These are phyloP conservation scores for Stenogyne calaminthoides DNA, from an alignment of 305 asterid genomes.

Conservation along the genomic window DNA sequence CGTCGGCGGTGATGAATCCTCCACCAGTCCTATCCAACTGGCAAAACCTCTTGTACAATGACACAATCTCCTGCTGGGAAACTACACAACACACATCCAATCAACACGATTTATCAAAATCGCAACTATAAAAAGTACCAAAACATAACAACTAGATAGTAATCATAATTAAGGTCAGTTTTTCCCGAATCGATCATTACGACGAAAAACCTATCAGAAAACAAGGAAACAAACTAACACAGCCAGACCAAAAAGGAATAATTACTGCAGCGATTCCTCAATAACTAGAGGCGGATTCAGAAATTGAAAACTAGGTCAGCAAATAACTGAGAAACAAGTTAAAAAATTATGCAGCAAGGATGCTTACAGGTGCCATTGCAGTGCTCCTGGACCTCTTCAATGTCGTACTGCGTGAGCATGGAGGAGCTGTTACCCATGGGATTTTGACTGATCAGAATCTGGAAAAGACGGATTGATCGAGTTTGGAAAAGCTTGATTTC, in stretches of 20 bases:
- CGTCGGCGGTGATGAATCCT: conserved; percentile 77
- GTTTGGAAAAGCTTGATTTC: conserved; percentile 12
- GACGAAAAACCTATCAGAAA: conserved; percentile 8
- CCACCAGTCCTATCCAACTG: conserved; percentile 78
- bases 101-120: not conserved
- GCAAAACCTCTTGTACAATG: conserved; percentile 81
- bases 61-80: conserved; percentile 90
- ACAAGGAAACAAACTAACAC: not conserved
- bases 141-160: not conserved
- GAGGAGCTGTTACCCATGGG: conserved; percentile 45
- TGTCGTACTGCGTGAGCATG: conserved; percentile 87
- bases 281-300: not conserved
- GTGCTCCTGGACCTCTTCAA: conserved; percentile 89
- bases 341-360: not conserved
- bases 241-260: not conserved
- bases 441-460: not conserved
- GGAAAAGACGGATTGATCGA: not conserved
- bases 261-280: not conserved
- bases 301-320: not conserved
- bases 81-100: conserved; percentile 40
- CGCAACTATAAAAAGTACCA: not conserved
- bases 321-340: not conserved
- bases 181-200: not conserved
- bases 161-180: not conserved
- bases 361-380: conserved; percentile 63